A percentile compares a stretch with the other conserved stretches of the same genome.
These are phyloP conservation scores for Tolypocladium cylindrosporum DNA, from an alignment of 2,329 filamentous ascomycete species.

Conservation along the genomic window DNA sequence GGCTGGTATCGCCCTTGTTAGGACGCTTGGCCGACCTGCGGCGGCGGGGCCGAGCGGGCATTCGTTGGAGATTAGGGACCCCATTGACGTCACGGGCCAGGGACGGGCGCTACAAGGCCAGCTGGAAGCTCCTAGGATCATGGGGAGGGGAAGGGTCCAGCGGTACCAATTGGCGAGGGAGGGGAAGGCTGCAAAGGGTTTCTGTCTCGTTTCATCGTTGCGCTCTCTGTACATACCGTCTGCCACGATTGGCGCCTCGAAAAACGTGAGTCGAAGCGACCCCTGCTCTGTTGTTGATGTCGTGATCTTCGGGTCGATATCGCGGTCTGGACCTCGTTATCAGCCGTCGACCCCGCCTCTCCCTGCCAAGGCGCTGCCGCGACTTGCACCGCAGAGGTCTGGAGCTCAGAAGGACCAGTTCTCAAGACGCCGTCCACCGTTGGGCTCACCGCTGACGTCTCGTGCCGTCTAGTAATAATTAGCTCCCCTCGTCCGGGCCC, in stretches of 20 bases:
- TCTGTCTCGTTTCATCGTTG: background rate
- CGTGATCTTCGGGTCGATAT: background rate
- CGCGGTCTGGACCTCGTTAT: background rate
- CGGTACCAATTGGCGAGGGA: background rate
- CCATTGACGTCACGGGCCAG: background rate
- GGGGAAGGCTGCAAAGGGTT: too few species aligned
- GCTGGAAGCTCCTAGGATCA: background rate
- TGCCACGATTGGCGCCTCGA: background rate
- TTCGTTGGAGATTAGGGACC: background rate
- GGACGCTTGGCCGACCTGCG: background rate
- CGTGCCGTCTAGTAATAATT: background rate
- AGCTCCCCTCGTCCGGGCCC: background rate
- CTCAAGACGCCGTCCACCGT: background rate
- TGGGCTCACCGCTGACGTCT: constrained; percentile 1
- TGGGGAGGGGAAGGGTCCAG: background rate
- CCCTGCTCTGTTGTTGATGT: background rate
- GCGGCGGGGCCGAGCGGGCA: background rate
- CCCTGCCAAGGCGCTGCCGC: background rate
- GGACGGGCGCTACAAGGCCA: background rate
- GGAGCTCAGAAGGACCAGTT: background rate
- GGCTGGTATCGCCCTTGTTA: background rate
- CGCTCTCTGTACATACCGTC: background rate
- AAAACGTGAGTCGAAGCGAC: background rate
- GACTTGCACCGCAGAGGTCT: background rate
- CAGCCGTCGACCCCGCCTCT: background rate